Evolutionary conservation across 1,284 basidiomycete genomes (phyloP).

Genomic region (Pulchroboletus neoregius): DNA sequence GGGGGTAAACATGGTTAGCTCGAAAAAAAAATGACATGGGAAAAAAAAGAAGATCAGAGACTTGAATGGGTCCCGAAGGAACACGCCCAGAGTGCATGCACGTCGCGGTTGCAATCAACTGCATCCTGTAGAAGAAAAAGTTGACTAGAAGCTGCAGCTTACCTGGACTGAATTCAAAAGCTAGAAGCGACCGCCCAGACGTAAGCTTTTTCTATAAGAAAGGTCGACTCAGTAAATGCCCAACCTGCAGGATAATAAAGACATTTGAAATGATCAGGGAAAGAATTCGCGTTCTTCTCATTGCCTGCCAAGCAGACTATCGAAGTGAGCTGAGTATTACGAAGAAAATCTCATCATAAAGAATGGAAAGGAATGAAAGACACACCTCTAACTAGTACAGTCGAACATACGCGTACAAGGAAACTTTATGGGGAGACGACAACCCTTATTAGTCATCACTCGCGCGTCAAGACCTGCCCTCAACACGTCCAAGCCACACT

Average conservation of each 20-base stretch:
- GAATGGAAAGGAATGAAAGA: neutral
- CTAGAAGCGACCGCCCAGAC: neutral
- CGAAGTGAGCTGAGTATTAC: constrained; percentile 66
- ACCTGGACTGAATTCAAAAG: constrained; percentile 7
- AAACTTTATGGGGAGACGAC: neutral
- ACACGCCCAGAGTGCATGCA: constrained; percentile 54
- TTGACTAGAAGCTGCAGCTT: constrained; percentile 14
- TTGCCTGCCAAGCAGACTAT: constrained; percentile 38
- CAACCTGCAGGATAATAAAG: neutral
- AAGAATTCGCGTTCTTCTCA: constrained; percentile 50
- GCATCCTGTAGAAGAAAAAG: constrained; percentile 39
- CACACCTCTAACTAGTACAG: constrained; percentile 14
- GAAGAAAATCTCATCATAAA: constrained; percentile 45
- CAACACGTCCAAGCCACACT: constrained; percentile 30
- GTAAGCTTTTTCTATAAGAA: neutral
- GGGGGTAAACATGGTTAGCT: constrained; percentile 17
- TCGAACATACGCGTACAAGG: neutral
- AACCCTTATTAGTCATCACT: too few relatives aligned
- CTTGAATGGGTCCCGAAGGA: constrained; percentile 76
- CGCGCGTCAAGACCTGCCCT: constrained; percentile 28
- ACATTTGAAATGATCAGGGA: constrained; percentile 36
- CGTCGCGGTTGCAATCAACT: constrained; percentile 53
- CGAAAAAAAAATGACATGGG: neutral
- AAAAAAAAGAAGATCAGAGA: constrained; percentile 50
- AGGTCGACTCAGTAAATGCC: constrained; percentile 8